Percentiles rank a stretch among this genome's conserved stretches.
Evolutionary conservation across 2,329 filamentous ascomycete genomes (phyloP).

Genomic region (Fusarium torulosum): DNA sequence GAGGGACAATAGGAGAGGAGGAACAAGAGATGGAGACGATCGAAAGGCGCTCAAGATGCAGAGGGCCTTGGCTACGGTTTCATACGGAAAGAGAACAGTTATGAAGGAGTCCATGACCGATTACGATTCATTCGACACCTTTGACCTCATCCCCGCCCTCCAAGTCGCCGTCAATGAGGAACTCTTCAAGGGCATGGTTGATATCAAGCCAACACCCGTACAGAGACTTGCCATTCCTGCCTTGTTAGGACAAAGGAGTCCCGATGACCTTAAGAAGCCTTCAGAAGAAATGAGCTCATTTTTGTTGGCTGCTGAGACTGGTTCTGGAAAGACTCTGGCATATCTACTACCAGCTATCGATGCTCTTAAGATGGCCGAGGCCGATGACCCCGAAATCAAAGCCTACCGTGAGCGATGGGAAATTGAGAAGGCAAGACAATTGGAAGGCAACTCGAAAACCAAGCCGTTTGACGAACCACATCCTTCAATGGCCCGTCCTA

Average conservation of each 20-base stretch:
- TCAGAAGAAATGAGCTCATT: conserved; percentile 66
- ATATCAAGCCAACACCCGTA: conserved; percentile 86
- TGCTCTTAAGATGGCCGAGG: conserved; percentile 83
- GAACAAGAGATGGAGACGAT: conserved; percentile 52
- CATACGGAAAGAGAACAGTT: conserved; percentile 74
- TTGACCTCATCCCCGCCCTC: conserved; percentile 79
- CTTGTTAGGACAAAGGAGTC: conserved; percentile 70
- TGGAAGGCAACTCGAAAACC: conserved; percentile 65
- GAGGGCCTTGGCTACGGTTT: conserved; percentile 77
- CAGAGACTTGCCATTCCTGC: conserved; percentile 90
- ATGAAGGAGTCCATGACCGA: conserved; percentile 70
- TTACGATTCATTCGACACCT: conserved; percentile 83
- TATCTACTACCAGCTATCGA: conserved; percentile 90
- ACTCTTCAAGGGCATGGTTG: conserved; percentile 78
- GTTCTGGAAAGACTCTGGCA: conserved; percentile 95
- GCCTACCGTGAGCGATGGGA: conserved; percentile 68
- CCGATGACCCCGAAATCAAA: conserved; percentile 68
- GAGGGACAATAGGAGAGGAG: conserved; percentile 54
- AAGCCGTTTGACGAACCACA: conserved; percentile 77
- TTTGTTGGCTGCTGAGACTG: conserved; percentile 93
- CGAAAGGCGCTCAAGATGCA: conserved; percentile 95
- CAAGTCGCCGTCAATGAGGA: conserved; percentile 79
- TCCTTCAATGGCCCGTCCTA: conserved; percentile 81
- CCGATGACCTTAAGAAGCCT: conserved; percentile 44
- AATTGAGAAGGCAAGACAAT: conserved; percentile 68